Evolutionary conservation across 2,329 filamentous ascomycete genomes (phyloP).

Genomic region (Trichoderma sp.): DNA sequence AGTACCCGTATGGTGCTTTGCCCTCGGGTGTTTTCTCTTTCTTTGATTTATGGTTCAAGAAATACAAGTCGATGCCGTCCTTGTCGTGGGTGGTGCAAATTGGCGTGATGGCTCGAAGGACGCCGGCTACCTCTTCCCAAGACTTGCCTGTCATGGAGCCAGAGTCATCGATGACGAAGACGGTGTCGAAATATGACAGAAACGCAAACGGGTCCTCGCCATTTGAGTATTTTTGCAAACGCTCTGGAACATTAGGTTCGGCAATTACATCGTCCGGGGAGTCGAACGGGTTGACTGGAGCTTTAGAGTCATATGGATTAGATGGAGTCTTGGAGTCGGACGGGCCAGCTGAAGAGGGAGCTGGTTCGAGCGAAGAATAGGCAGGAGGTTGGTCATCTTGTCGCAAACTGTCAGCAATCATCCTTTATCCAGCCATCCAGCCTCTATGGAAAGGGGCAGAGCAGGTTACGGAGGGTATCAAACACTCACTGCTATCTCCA

Average conservation of each 20-base stretch:
- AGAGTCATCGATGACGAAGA: conserved; percentile 92
- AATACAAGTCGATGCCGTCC: conserved; percentile 89
- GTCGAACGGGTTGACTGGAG: conserved; percentile 18
- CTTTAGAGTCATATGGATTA: background rate
- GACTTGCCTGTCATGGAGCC: conserved; percentile 74
- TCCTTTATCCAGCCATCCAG: background rate
- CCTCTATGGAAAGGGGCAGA: background rate
- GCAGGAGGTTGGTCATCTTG: background rate
- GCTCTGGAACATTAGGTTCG: conserved; percentile 15
- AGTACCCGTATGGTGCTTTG: conserved; percentile 55
- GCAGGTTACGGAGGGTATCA: background rate
- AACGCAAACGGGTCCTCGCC: conserved; percentile 72
- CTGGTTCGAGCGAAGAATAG: background rate
- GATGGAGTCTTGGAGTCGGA: background rate
- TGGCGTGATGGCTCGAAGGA: conserved; percentile 71
- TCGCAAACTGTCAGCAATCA: background rate
- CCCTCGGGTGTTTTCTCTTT: conserved; percentile 36
- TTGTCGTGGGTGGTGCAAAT: conserved; percentile 77
- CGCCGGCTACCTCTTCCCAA: conserved; percentile 72
- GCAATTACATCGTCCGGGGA: background rate
- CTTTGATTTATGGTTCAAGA: conserved; percentile 67
- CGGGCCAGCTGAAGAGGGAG: background rate
- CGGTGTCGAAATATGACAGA: conserved; percentile 75
- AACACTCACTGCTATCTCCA: background rate
- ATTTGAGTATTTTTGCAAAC: conserved; percentile 33